Conservation (phyloP, 306 rosid genomes). For the Pterocarpus macrocarpus region DNA sequence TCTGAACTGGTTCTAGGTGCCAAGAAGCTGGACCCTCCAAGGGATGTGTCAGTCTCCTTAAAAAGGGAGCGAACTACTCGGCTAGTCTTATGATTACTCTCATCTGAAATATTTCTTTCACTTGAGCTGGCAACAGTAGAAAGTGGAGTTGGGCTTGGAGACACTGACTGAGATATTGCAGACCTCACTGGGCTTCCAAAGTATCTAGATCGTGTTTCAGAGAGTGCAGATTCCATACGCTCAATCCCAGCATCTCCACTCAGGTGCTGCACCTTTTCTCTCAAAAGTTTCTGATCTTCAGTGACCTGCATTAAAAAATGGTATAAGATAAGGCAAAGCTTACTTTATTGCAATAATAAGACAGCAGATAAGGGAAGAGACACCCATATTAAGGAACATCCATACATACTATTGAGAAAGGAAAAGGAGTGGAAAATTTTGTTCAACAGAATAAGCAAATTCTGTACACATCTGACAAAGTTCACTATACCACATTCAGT, state of each 20-base stretch:
- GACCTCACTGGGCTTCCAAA: conserved; percentile 60
- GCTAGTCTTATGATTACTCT: conserved; percentile 49
- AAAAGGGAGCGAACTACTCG: conserved; percentile 85
- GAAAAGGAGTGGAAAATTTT: conserved; percentile 6
- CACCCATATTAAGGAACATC: not conserved
- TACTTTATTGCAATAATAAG: conserved; percentile 31
- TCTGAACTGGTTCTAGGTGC: conserved; percentile 50
- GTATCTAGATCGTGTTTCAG: conserved; percentile 84
- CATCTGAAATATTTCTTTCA: conserved; percentile 50
- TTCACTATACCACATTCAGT: conserved; percentile 10
- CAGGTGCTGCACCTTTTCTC: conserved; percentile 84
- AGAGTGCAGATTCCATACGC: conserved; percentile 84
- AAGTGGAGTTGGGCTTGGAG: conserved; percentile 57
- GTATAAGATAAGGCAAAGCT: conserved; percentile 19
- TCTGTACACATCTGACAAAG: conserved; percentile 20
- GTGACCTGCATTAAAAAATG: conserved; percentile 62
- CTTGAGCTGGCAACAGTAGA: conserved; percentile 53
- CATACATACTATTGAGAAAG: conserved; percentile 11
- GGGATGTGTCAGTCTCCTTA: conserved; percentile 58
- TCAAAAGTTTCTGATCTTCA: conserved; percentile 80
- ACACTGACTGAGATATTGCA: conserved; percentile 41
- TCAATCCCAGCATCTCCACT: conserved; percentile 92
- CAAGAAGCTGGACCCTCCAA: conserved; percentile 47
- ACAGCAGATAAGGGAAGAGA: conserved; percentile 35
- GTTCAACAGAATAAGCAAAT: not conserved